Evolutionary conservation across 202 grass and related monocot species (phyloP).

Genomic region (Elaeis oleifera): DNA sequence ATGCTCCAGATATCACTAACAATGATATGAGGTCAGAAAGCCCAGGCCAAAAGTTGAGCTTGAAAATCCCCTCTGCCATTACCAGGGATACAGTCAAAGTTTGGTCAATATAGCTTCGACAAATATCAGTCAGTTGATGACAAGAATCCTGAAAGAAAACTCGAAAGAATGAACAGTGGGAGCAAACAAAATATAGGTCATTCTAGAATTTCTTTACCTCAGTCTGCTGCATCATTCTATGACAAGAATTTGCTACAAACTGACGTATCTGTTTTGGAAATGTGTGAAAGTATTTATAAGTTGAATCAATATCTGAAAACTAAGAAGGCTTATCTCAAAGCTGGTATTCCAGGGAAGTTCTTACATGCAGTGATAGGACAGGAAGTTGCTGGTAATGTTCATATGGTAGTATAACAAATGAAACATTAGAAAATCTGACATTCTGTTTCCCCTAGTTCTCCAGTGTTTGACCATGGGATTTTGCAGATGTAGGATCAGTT

Average conservation of each 20-base stretch:
- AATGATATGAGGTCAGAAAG: neutral
- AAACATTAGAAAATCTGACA: too few species aligned
- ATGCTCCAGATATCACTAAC: neutral
- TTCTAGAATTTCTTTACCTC: conserved; percentile 3
- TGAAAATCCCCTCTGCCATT: neutral
- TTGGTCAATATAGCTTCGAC: neutral
- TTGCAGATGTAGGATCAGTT: conserved; percentile 19
- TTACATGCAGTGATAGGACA: conserved; percentile 15
- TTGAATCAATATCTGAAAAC: conserved; percentile 14
- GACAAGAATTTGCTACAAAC: neutral
- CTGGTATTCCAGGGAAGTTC: conserved; percentile 13
- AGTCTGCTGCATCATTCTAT: conserved; percentile 15
- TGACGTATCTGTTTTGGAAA: conserved; percentile 3
- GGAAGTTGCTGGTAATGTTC: conserved; percentile 8
- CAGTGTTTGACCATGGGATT: neutral
- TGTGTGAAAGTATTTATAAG: conserved; percentile 11
- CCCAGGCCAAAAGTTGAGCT: neutral
- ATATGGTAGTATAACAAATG: too few species aligned
- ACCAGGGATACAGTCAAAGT: neutral
- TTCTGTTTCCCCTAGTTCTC: neutral
- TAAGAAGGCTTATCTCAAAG: neutral
- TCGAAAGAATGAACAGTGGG: neutral
- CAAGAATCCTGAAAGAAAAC: neutral
- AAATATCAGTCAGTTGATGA: neutral
- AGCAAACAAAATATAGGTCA: neutral